Evolutionary conservation across 1,139 yeast genomes (phyloP).

Genomic region (Starmera stellimalicola): DNA sequence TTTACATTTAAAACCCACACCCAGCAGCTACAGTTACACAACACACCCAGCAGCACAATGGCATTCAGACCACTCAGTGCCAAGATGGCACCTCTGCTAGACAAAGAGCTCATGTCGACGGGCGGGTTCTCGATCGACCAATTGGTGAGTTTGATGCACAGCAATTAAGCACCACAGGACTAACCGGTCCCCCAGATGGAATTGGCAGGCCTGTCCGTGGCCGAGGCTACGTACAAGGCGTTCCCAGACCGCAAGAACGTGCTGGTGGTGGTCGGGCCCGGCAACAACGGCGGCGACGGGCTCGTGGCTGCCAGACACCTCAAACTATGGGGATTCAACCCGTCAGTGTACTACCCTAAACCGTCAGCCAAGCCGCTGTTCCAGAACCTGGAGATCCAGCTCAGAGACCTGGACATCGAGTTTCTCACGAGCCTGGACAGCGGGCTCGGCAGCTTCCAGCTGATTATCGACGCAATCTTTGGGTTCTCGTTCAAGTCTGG

Average conservation of each 20-base stretch:
- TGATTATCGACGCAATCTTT: conserved; percentile 65
- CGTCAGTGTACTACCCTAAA: conserved; percentile 62
- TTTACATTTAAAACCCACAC: too few species aligned
- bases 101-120: conserved; percentile 77
- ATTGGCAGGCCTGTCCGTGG: conserved; percentile 89
- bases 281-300: conserved; percentile 96
- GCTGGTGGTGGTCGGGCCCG: conserved; percentile 82
- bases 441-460: conserved; percentile 5
- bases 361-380: conserved; percentile 36
- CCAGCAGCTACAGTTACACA: too few species aligned
- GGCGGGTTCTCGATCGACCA: conserved; percentile 84
- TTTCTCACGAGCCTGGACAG: conserved; percentile 24
- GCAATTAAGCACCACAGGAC: not conserved
- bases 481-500: conserved; percentile 95
- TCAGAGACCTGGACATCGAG: conserved; percentile 42
- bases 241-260: conserved; percentile 47
- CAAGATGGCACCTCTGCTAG: conserved; percentile 68
- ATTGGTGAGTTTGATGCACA: conserved; percentile 27
- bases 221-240: conserved; percentile 66
- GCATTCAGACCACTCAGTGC: conserved; percentile 42
- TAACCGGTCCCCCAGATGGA: conserved; percentile 60
- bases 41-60: conserved; percentile 13
- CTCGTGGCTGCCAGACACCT: conserved; percentile 91
- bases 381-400: conserved; percentile 43
- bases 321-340: conserved; percentile 68